Conservation (phyloP, 139 green algal genomes). For the Zygnema cylindricum region DNA sequence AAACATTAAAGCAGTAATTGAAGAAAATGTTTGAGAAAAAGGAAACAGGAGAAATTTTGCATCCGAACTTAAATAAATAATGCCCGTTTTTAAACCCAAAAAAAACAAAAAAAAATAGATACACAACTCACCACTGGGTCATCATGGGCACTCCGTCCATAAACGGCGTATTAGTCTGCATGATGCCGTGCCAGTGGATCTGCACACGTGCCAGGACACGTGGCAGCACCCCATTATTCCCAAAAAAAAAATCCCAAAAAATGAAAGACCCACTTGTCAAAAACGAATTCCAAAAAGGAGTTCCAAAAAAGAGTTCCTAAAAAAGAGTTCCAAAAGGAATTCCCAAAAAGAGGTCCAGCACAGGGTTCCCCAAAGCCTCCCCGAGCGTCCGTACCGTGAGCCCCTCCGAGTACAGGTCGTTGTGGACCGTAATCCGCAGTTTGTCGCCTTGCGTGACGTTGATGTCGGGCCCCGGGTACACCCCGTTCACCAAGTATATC, state of each 20-base stretch:
- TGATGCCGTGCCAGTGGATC: slow-evolving; percentile 43
- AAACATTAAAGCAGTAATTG: background rate
- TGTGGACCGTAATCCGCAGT: slow-evolving; percentile 20
- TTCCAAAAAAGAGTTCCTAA: background rate
- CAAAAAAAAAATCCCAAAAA: no score
- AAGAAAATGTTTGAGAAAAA: background rate
- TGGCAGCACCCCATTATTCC: background rate
- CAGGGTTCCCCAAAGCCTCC: background rate
- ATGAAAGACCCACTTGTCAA: no score
- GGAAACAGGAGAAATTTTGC: no score
- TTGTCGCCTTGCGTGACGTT: slow-evolving; percentile 12
- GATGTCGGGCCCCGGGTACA: slow-evolving; percentile 22
- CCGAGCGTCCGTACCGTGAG: background rate
- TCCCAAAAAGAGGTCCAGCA: background rate
- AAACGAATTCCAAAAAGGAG: background rate
- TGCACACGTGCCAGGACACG: background rate
- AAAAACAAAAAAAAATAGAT: no score
- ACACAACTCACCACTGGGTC: background rate
- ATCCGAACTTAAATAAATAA: background rate
- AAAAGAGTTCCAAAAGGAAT: background rate
- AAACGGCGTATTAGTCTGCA: background rate
- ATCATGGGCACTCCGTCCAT: background rate
- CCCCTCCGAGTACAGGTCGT: slow-evolving; percentile 22
- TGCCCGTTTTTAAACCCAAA: no score
- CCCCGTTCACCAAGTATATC: slow-evolving; percentile 23